Conservation (phyloP, 202 grass and related monocot species). For the Hordeum pubiflorum region DNA sequence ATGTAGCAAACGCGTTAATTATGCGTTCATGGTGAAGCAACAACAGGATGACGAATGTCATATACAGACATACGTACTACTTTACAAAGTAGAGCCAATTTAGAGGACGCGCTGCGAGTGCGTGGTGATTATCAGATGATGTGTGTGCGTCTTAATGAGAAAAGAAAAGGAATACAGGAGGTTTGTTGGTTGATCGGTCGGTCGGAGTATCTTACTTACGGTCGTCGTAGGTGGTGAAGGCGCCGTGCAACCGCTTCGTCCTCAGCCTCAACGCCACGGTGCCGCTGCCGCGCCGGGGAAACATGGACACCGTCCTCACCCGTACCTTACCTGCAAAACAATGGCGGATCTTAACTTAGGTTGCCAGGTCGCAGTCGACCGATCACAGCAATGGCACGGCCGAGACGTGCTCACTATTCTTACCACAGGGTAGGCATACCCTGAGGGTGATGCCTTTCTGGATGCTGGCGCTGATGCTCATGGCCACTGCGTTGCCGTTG, state of each 20-base stretch:
- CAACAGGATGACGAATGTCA: background rate
- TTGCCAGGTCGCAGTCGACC: background rate
- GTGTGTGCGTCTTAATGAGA: background rate
- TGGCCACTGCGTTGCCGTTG: slow-evolving; percentile 8
- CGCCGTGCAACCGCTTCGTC: slow-evolving; percentile 60
- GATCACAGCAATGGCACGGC: background rate
- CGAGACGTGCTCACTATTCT: background rate
- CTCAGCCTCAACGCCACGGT: slow-evolving; percentile 50
- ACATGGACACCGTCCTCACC: slow-evolving; percentile 53
- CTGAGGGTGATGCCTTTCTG: slow-evolving; percentile 55
- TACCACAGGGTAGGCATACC: slow-evolving; percentile 68
- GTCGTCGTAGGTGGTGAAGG: slow-evolving; percentile 53
- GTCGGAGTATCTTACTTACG: slow-evolving; percentile 53
- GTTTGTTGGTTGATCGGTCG: no score
- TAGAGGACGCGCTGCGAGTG: background rate
- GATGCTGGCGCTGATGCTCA: slow-evolving; percentile 36
- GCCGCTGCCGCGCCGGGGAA: slow-evolving; percentile 20
- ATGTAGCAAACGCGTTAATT: no score
- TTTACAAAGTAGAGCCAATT: background rate
- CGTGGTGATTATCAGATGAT: background rate
- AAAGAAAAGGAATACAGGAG: no score
- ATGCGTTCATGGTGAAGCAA: background rate
- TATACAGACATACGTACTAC: background rate
- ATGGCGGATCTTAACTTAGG: background rate
- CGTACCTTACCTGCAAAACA: slow-evolving; percentile 49